Percentiles rank a stretch among this genome's conserved stretches.
These are phyloP conservation scores for Fusarium sp. DNA, from an alignment of 2,329 filamentous ascomycete genomes.

Conservation along the genomic window DNA sequence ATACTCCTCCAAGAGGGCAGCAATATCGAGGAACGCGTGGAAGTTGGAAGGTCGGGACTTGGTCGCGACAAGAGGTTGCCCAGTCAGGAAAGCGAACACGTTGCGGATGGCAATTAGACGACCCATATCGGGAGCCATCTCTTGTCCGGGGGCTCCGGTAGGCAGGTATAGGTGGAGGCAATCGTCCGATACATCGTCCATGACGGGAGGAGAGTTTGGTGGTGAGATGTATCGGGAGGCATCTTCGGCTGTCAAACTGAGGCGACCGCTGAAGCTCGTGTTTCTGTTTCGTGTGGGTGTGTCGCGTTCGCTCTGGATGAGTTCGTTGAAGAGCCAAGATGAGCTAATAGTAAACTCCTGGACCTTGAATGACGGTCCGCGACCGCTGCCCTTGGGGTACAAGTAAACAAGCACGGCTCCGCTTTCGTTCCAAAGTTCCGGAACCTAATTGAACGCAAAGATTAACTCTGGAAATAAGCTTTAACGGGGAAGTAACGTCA, in stretches of 20 bases:
- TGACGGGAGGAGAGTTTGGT: slow-evolving; percentile 52
- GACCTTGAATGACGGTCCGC: slow-evolving; percentile 70
- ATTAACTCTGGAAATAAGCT: slow-evolving; percentile 29
- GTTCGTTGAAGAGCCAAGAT: slow-evolving; percentile 65
- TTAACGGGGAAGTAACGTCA: slow-evolving; percentile 26
- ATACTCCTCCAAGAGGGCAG: slow-evolving; percentile 65
- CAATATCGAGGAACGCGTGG: slow-evolving; percentile 64
- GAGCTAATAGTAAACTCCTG: slow-evolving; percentile 64
- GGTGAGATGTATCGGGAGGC: slow-evolving; percentile 55
- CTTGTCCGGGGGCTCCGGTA: slow-evolving; percentile 50
- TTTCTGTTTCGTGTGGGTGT: slow-evolving; percentile 50
- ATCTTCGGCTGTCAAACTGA: slow-evolving; percentile 62
- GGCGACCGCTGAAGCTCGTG: slow-evolving; percentile 60
- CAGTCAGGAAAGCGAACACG: slow-evolving; percentile 73
- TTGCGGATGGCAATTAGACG: slow-evolving; percentile 70
- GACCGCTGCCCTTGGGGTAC: slow-evolving; percentile 61
- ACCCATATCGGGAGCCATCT: slow-evolving; percentile 58
- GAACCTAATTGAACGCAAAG: slow-evolving; percentile 58
- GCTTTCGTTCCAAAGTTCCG: slow-evolving; percentile 73
- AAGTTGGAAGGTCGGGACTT: slow-evolving; percentile 63
- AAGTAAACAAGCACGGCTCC: slow-evolving; percentile 69
- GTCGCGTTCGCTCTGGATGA: slow-evolving; percentile 60
- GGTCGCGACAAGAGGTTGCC: slow-evolving; percentile 71
- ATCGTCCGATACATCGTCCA: slow-evolving; percentile 54
- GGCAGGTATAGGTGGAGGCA: slow-evolving; percentile 65